Conservation (phyloP, 2,329 filamentous ascomycete species). For the Colletotrichum noveboracense region DNA sequence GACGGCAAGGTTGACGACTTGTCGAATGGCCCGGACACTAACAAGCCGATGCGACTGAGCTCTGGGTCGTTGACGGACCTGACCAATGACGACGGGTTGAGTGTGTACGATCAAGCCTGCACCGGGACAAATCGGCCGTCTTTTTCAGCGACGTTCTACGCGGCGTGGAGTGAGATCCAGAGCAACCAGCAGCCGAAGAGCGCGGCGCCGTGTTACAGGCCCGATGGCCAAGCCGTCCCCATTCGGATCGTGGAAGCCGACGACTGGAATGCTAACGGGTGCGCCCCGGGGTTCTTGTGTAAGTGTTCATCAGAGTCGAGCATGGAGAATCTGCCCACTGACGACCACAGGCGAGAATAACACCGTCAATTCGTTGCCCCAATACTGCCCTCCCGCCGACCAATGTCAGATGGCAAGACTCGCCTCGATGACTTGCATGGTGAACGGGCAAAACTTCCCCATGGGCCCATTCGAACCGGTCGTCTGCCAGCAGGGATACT, state of each 20-base stretch:
- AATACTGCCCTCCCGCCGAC: slow-evolving; percentile 46
- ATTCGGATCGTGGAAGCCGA: slow-evolving; percentile 42
- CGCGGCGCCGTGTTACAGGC: slow-evolving; percentile 44
- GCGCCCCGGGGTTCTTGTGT: slow-evolving; percentile 48
- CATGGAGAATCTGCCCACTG: neutral
- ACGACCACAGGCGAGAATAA: slow-evolving; percentile 43
- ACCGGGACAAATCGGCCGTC: slow-evolving; percentile 44
- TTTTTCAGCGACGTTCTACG: slow-evolving; percentile 47
- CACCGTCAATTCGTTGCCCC: slow-evolving; percentile 50
- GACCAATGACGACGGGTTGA: slow-evolving; percentile 25
- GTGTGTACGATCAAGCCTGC: slow-evolving; percentile 43
- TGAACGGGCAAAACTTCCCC: slow-evolving; percentile 37
- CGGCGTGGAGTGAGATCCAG: slow-evolving; percentile 29
- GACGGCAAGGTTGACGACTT: slow-evolving; percentile 37
- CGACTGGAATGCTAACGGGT: slow-evolving; percentile 41
- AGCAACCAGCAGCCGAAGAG: slow-evolving; percentile 34
- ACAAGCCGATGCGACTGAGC: slow-evolving; percentile 32
- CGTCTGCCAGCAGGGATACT: slow-evolving; percentile 52
- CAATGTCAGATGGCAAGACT: slow-evolving; percentile 41
- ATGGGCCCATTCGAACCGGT: slow-evolving; percentile 57
- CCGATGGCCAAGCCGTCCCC: slow-evolving; percentile 37
- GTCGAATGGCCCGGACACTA: slow-evolving; percentile 39
- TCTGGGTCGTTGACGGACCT: slow-evolving; percentile 29
- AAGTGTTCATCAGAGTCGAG: slow-evolving; percentile 20
- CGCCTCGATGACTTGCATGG: slow-evolving; percentile 35